Percentiles rank a stretch among this genome's conserved stretches.
Conservation (phyloP, 2,329 filamentous ascomycete species). For the Trichothecium sympodiale region DNA sequence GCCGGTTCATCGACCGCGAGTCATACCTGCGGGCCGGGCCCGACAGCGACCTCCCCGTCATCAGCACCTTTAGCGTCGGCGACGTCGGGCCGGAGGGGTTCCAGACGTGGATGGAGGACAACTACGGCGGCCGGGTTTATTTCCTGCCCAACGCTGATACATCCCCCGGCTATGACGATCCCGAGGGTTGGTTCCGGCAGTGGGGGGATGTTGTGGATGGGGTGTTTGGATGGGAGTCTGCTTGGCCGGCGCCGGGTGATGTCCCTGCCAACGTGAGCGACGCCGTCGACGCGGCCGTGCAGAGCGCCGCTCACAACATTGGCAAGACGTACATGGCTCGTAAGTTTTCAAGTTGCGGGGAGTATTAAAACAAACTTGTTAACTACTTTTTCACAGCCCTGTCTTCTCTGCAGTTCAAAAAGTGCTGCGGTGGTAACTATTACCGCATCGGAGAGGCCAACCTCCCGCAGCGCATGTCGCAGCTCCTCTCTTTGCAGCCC, state of each 20-base stretch:
- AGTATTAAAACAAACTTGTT: no score
- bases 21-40: constrained; percentile 4
- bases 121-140: constrained; percentile 4
- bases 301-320: constrained; percentile 2
- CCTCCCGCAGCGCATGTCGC: constrained; percentile 7
- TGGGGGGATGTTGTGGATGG: constrained; percentile 7
- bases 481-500: constrained; percentile 5
- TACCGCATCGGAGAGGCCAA: constrained; percentile 8
- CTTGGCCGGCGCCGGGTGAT: constrained; percentile 5
- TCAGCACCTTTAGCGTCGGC: constrained; percentile 7
- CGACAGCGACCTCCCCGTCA: constrained; percentile 3
- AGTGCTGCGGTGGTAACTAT: constrained; percentile 5
- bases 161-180: constrained; percentile 3
- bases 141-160: constrained; percentile 6
- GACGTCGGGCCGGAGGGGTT: background rate
- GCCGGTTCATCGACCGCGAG: constrained; percentile 2
- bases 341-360: background rate
- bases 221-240: constrained; percentile 8
- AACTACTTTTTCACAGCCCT: constrained; percentile 4
- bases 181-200: constrained; percentile 1
- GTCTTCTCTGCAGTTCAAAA: constrained; percentile 8
- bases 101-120: constrained; percentile 1
- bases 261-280: constrained; percentile 5
- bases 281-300: constrained; percentile 1
- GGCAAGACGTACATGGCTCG: constrained; percentile 6